Base-by-base conservation (phyloP, 768 basidiomycete species). In the Rhizopogon vinicolor region DNA sequence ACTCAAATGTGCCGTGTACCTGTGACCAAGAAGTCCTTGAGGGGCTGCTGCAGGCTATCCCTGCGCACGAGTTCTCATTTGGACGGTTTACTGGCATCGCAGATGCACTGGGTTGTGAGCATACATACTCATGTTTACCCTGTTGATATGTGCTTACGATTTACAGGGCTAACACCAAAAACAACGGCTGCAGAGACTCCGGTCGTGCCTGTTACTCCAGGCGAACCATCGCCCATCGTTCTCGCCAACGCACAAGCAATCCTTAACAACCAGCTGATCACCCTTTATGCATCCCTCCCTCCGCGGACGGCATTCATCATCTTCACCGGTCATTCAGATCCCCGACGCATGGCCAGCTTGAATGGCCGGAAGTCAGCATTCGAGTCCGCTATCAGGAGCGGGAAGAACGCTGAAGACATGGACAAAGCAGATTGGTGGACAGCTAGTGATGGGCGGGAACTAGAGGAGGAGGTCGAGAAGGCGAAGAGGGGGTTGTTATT, bases 241-340 rank as follows among this genome's bases (percentile, higher is more conserved):
- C 63, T 82, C 2, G 54, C 70, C 0, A 51, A 66, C 10, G 64
- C 72, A n/a, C 75, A 89, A 22, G 55, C 70, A 0, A 62, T 73
- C 1, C 77, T 97, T 39, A 81, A 95, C 69, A 63, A 64, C 0
- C 85, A 84, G 7, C 78, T 98, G 4, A 68, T 71, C 39, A 63
- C 72, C 2, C 72, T 98, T 0, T 85, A 95, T 63, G 73, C 78
- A 0, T 68, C 84, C 0, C 79, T 98, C 0, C 93, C 94, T 0
- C 67, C 86, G 2, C 83, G 86, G 19, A 92, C 94, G 0, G 93
- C 93, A 0, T 68, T 98, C 19, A 72, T 98, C 52, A 75, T 98
- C 40, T 85, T 97, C 65, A 91, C 89, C 0, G 94, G 95, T 1
- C 93, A 98, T 64, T 85, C 86, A 0, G 91, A 97, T 67, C 94